phyloP scores from a whole-genome alignment of 2,329 filamentous ascomycete species.

The Zelopaecilomyces penicillatus region DNA sequence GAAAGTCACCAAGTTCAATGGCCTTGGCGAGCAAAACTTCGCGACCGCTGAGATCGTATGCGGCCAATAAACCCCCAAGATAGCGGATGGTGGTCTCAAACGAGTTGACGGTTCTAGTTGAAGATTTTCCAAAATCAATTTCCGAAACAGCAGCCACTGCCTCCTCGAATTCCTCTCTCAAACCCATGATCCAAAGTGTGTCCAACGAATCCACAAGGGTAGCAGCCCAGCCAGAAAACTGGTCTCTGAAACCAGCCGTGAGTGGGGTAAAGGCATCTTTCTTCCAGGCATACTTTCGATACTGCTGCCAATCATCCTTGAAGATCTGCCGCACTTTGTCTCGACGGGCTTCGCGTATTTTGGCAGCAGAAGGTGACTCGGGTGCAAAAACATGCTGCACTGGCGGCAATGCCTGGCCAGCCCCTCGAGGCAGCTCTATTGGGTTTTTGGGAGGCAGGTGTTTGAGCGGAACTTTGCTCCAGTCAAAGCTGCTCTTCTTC shows the following conservation, averaged over 20 bases:
- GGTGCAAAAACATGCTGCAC: conserved; percentile 27
- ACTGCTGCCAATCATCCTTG: conserved; percentile 35
- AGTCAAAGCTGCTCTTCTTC: conserved; percentile 28
- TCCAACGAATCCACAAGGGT: conserved; percentile 61
- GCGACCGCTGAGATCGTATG: conserved; percentile 56
- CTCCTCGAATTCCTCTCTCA: conserved; percentile 56
- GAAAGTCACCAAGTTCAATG: conserved; percentile 52
- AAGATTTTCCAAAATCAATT: conserved; percentile 54
- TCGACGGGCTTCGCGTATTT: conserved; percentile 22
- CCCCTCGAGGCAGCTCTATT: conserved; percentile 16
- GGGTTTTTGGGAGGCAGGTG: conserved; percentile 16
- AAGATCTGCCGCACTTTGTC: conserved; percentile 26
- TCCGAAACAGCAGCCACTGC: conserved; percentile 48
- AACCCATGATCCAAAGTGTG: conserved; percentile 64
- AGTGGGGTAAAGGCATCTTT: conserved; percentile 55
- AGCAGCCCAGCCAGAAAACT: conserved; percentile 59
- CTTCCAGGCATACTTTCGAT: conserved; percentile 55
- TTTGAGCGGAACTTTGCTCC: conserved; percentile 21
- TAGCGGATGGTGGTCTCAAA: conserved; percentile 68
- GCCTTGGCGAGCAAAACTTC: conserved; percentile 53
- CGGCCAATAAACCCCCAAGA: conserved; percentile 59
- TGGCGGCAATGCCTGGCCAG: conserved; percentile 17
- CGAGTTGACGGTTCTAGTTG: conserved; percentile 44
- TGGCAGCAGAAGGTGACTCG: conserved; percentile 18
- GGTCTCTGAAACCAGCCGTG: conserved; percentile 41